Conservation (phyloP, 306 rosid species). For the Geum urbanum region DNA sequence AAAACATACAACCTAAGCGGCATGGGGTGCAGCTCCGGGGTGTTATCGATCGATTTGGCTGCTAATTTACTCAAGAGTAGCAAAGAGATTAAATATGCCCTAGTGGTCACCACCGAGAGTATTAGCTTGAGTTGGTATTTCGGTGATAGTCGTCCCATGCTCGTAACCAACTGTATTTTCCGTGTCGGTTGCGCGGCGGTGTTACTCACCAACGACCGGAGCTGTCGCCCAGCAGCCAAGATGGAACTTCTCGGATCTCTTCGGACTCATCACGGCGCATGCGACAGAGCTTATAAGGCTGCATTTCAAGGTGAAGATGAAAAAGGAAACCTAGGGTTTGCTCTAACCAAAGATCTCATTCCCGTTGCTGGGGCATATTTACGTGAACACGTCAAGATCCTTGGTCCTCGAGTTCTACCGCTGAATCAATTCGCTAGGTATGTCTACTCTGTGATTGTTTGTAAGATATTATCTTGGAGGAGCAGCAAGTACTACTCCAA, state of each 20-base stretch:
- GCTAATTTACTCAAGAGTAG: not conserved
- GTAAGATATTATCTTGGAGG: not conserved
- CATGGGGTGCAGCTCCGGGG: slow-evolving; percentile 24
- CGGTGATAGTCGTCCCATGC: slow-evolving; percentile 21
- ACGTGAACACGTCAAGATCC: slow-evolving; percentile 13
- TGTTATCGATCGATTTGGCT: slow-evolving; percentile 6
- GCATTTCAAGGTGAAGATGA: slow-evolving; percentile 22
- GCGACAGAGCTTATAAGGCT: slow-evolving; percentile 15
- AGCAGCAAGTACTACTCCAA: not conserved
- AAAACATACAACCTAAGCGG: slow-evolving; percentile 19
- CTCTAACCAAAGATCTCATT: slow-evolving; percentile 10
- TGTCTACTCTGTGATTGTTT: not conserved
- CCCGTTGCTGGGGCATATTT: slow-evolving; percentile 3
- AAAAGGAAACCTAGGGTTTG: slow-evolving; percentile 5
- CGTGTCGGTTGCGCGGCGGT: slow-evolving; percentile 14
- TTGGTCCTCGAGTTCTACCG: slow-evolving; percentile 19
- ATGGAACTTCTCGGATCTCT: slow-evolving; percentile 16
- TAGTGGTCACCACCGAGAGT: slow-evolving; percentile 12
- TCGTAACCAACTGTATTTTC: slow-evolving; percentile 18
- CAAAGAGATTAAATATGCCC: not conserved
- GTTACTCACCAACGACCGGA: slow-evolving; percentile 9
- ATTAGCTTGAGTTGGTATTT: slow-evolving; percentile 14
- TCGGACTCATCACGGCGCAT: slow-evolving; percentile 20
- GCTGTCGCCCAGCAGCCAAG: slow-evolving; percentile 10
- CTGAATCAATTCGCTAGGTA: slow-evolving; percentile 4